Percentiles rank a stretch among this genome's conserved stretches.
phyloP scores from a whole-genome alignment of 75 land plant genomes.

The Picea glauca region DNA sequence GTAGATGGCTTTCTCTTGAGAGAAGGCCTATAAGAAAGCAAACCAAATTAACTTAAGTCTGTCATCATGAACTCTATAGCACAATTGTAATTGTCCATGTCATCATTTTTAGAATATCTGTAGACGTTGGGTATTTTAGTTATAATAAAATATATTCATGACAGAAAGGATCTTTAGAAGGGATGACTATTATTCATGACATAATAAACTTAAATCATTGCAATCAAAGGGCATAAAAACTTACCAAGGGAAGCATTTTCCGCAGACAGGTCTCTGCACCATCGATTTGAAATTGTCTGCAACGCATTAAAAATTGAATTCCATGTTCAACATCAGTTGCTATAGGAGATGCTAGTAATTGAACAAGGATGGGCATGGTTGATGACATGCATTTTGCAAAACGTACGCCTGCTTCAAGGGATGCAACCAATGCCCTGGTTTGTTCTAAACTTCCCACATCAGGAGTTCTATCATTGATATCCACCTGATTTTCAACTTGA shows the following conservation, averaged over 20 bases:
- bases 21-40: slow-evolving; percentile 63
- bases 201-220: neutral
- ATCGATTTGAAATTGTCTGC: slow-evolving; percentile 90
- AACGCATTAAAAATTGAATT: slow-evolving; percentile 81
- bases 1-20: slow-evolving; percentile 88
- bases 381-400: slow-evolving; percentile 75
- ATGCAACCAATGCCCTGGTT: slow-evolving; percentile 91
- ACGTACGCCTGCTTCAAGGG: slow-evolving; percentile 89
- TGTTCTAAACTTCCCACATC: slow-evolving; percentile 90
- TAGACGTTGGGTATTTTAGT: no score
- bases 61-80: neutral
- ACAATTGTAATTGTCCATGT: no score
- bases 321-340: slow-evolving; percentile 84
- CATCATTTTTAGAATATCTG: no score
- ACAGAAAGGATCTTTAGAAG: neutral
- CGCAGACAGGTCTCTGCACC: slow-evolving; percentile 85
- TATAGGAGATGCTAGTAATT: slow-evolving; percentile 85
- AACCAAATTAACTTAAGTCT: neutral
- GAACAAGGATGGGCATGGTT: slow-evolving; percentile 76
- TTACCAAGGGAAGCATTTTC: slow-evolving; percentile 94
- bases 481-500: slow-evolving; percentile 20
- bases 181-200: neutral
- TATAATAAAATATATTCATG: no score
- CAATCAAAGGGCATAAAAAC: neutral
- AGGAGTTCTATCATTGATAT: slow-evolving; percentile 26